phyloP scores from a whole-genome alignment of 2,329 filamentous ascomycete species.

The Aspergillus chevalieri region DNA sequence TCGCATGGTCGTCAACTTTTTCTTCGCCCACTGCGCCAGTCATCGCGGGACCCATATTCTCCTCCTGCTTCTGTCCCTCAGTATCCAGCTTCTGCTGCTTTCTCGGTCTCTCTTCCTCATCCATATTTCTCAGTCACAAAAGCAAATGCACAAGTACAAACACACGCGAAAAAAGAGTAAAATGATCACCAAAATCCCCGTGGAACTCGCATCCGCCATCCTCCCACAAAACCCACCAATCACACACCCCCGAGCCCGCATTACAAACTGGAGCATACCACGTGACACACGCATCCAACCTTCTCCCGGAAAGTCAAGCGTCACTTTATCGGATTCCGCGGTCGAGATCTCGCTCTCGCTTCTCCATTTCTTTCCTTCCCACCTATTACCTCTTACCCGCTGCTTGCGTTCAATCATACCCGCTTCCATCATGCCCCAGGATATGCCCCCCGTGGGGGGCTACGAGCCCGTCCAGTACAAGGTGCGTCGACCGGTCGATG shows the following conservation, averaged over 20 bases:
- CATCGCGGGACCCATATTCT: conserved; percentile 24
- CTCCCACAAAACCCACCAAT: conserved; percentile 19
- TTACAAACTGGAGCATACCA: conserved; percentile 20
- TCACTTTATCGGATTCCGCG: conserved; percentile 23
- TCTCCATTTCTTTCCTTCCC: conserved; percentile 4
- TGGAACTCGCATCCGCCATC: not conserved
- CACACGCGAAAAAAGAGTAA: conserved; percentile 7
- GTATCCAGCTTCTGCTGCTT: conserved; percentile 51
- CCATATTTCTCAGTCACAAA: conserved; percentile 36
- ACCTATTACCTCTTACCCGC: conserved; percentile 3
- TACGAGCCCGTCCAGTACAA: conserved; percentile 97
- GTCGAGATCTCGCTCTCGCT: conserved; percentile 12
- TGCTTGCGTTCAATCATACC: conserved; percentile 1
- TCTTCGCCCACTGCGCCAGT: conserved; percentile 21
- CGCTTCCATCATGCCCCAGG: conserved; percentile 72
- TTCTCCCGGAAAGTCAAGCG: not conserved
- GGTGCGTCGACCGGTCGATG: conserved; percentile 44
- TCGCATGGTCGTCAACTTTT: not conserved
- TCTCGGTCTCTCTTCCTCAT: conserved; percentile 48
- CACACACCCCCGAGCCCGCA: conserved; percentile 17
- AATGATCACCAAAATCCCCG: conserved; percentile 1
- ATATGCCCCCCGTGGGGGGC: conserved; percentile 92
- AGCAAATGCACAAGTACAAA: not conserved
- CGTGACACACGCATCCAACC: conserved; percentile 16
- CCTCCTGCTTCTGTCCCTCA: conserved; percentile 11